These are phyloP conservation scores for Populus hybrid DNA, from an alignment of 441 rosid species.

Conservation along the genomic window DNA sequence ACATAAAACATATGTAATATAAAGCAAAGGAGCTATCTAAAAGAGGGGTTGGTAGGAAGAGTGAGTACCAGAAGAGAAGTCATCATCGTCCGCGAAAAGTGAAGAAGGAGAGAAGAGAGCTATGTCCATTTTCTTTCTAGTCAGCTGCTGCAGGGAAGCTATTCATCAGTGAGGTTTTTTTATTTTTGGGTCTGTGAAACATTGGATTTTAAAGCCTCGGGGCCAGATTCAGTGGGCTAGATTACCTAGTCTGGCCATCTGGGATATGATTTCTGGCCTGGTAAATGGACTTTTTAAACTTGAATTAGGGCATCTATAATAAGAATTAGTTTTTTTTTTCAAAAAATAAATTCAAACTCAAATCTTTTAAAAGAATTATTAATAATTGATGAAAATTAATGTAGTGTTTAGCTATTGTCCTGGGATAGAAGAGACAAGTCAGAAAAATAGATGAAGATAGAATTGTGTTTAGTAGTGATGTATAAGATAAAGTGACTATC, in stretches of 20 bases:
- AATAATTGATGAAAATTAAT: no score
- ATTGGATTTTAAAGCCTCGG: neutral
- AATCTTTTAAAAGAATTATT: no score
- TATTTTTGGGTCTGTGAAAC: neutral
- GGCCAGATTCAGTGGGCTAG: neutral
- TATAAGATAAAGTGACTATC: no score
- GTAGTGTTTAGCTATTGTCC: no score
- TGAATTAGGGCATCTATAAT: no score
- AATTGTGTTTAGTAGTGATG: no score
- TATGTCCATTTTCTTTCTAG: constrained; percentile 55
- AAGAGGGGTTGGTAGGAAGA: constrained; percentile 1
- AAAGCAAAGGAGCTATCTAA: neutral
- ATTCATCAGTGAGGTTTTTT: neutral
- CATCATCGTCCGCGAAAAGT: constrained; percentile 59
- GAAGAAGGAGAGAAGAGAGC: constrained; percentile 88
- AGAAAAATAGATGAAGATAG: no score
- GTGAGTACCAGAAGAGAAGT: constrained; percentile 29
- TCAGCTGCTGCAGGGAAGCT: neutral
- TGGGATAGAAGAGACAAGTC: fast-evolving
- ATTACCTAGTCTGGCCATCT: no score
- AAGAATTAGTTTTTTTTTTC: no score
- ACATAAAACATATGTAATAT: neutral
- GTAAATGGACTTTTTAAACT: no score
- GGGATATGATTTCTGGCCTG: no score
- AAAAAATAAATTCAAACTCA: no score